phyloP scores from a whole-genome alignment of 2,329 filamentous ascomycete species.

The Paecilomyces sp. region DNA sequence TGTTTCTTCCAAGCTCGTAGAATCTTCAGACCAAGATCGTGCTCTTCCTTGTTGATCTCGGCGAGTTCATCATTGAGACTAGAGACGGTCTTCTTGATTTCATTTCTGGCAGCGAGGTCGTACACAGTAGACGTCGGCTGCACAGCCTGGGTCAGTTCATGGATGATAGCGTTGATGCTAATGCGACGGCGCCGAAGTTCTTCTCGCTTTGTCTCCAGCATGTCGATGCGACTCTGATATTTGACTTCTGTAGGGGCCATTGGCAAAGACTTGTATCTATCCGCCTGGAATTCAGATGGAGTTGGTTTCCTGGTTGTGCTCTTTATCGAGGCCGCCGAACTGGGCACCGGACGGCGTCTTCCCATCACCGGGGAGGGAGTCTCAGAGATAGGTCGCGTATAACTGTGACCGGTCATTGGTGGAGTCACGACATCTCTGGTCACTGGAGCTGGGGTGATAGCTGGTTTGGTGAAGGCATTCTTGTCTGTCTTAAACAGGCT shows the following conservation, averaged over 20 bases:
- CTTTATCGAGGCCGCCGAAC: constrained; percentile 21
- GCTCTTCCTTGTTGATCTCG: constrained; percentile 68
- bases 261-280: constrained; percentile 50
- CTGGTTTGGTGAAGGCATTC: not conserved
- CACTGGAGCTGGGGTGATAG: not conserved
- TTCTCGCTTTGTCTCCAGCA: constrained; percentile 59
- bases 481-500: not conserved
- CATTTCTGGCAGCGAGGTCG: constrained; percentile 52
- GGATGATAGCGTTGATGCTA: constrained; percentile 66
- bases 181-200: constrained; percentile 59
- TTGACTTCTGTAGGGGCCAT: constrained; percentile 55
- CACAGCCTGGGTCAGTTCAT: constrained; percentile 72
- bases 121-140: constrained; percentile 61
- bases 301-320: constrained; percentile 35
- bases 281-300: constrained; percentile 21
- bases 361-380: constrained; percentile 31
- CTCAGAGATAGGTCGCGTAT: constrained; percentile 23
- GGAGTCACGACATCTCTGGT: not conserved
- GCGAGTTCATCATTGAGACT: constrained; percentile 59
- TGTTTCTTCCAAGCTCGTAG: constrained; percentile 68
- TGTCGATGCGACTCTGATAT: constrained; percentile 57
- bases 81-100: constrained; percentile 59
- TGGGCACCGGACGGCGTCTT: constrained; percentile 32
- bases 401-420: constrained; percentile 21
- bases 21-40: constrained; percentile 69